Evolutionary conservation across 1,284 basidiomycete genomes (phyloP).

Genomic region (Peniophora sp.): DNA sequence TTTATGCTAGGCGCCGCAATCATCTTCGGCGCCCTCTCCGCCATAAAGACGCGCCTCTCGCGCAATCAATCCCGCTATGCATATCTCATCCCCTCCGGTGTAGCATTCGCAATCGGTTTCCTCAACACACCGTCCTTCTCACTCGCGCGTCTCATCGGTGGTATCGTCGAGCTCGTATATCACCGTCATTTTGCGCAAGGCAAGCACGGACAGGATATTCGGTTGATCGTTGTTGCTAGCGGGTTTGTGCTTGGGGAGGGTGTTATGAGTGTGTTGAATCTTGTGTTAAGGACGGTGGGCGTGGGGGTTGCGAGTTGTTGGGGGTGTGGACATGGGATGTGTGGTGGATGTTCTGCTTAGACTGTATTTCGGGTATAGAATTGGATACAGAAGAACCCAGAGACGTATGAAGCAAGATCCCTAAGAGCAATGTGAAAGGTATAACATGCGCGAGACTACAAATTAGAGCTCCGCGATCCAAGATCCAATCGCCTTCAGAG

Average conservation of each 20-base stretch:
- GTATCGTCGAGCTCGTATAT: conserved; percentile 70
- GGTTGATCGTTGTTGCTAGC: conserved; percentile 83
- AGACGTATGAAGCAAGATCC: too few relatives aligned
- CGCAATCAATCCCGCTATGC: conserved; percentile 40
- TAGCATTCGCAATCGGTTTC: conserved; percentile 86
- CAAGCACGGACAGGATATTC: conserved; percentile 48
- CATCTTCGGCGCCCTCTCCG: conserved; percentile 62
- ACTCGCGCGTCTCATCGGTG: conserved; percentile 85
- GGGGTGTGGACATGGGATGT: conserved; percentile 73
- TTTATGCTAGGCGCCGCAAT: conserved; percentile 81
- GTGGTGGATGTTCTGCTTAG: conserved; percentile 51
- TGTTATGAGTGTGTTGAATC: conserved; percentile 76
- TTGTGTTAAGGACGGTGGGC: conserved; percentile 70
- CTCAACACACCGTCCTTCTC: conserved; percentile 95
- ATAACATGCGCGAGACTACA: too few relatives aligned
- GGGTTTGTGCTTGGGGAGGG: conserved; percentile 96
- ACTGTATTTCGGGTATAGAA: too few relatives aligned
- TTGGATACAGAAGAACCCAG: too few relatives aligned
- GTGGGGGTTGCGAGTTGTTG: conserved; percentile 75
- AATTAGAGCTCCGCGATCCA: conserved; percentile 28
- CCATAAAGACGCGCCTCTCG: conserved; percentile 56
- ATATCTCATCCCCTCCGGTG: conserved; percentile 82
- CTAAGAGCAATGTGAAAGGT: too few relatives aligned
- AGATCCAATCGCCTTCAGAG: conserved; percentile 34
- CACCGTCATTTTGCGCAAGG: conserved; percentile 41